These are phyloP conservation scores for Podaxis mareebaensis DNA, from an alignment of 768 basidiomycete species.

Conservation along the genomic window DNA sequence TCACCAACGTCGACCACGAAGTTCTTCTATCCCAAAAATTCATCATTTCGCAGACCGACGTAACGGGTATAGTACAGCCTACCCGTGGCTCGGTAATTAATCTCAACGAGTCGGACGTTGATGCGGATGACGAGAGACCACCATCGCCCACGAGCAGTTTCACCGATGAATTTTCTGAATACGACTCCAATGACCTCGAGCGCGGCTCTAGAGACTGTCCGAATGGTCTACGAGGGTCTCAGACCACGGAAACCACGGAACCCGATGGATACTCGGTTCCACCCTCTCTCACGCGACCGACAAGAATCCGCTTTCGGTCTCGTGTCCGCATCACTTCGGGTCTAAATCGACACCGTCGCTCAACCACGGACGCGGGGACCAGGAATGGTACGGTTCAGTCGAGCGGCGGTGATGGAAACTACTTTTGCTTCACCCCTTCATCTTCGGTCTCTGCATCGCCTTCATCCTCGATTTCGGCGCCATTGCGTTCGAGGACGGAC, in stretches of 20 bases:
- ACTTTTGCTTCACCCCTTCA: conserved; percentile 27
- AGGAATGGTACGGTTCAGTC: background rate
- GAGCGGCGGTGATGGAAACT: conserved; percentile 18
- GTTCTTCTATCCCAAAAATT: background rate
- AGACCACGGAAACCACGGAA: background rate
- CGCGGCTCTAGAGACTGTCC: background rate
- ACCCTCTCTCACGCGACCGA: conserved; percentile 20
- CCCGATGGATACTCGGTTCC: background rate
- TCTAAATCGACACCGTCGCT: conserved; percentile 46
- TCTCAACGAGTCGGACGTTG: conserved; percentile 6
- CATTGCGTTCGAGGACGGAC: conserved; percentile 60
- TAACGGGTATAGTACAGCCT: background rate
- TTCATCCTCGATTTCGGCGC: conserved; percentile 82
- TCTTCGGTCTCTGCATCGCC: conserved; percentile 60
- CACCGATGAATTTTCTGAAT: background rate
- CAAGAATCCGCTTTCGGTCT: conserved; percentile 65
- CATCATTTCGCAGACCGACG: background rate
- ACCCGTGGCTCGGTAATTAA: background rate
- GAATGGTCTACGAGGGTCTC: background rate
- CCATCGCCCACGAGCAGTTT: background rate
- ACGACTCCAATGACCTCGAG: background rate
- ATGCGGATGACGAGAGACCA: conserved; percentile 8
- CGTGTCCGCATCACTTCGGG: conserved; percentile 80
- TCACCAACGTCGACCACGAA: background rate
- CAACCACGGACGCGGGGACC: background rate